Percentiles rank a stretch among this genome's conserved stretches.
phyloP scores from a whole-genome alignment of 2,329 filamentous ascomycete species.

The Cercospora sojina region DNA sequence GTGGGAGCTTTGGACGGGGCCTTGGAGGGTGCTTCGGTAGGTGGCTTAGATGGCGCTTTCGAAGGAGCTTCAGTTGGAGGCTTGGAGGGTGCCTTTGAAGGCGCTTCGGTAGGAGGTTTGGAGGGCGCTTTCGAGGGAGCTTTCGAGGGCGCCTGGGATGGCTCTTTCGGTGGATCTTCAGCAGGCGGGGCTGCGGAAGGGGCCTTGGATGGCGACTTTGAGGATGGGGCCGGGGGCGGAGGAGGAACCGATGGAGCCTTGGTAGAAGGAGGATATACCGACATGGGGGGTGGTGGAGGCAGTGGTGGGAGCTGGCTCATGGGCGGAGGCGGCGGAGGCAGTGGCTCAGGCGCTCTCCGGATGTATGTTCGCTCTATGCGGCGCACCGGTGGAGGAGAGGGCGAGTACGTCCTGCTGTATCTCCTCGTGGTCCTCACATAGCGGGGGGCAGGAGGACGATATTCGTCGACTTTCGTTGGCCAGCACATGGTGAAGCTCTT shows the following conservation, averaged over 20 bases:
- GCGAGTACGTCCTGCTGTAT: conserved; percentile 23
- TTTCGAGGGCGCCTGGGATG: not conserved
- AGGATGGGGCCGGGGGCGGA: not conserved
- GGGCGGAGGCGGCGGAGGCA: conserved; percentile 15
- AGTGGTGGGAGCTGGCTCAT: conserved; percentile 13
- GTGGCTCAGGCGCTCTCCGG: conserved; percentile 18
- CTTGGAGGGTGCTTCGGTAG: conserved; percentile 15
- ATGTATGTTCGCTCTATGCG: conserved; percentile 29
- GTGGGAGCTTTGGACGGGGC: conserved; percentile 16
- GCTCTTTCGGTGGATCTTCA: not conserved
- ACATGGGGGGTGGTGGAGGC: conserved; percentile 11
- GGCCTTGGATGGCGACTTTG: not conserved
- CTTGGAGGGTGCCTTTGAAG: not conserved
- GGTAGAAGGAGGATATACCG: conserved; percentile 21
- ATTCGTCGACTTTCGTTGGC: conserved; percentile 15
- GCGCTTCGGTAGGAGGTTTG: not conserved
- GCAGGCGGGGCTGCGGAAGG: not conserved
- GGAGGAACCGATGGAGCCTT: conserved; percentile 16
- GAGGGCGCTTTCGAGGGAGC: not conserved
- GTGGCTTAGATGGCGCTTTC: conserved; percentile 11
- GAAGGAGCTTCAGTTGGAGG: conserved; percentile 19
- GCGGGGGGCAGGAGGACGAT: conserved; percentile 16
- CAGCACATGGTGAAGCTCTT: conserved; percentile 7
- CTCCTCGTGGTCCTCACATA: conserved; percentile 14
- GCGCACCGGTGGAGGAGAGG: conserved; percentile 24